Evolutionary conservation across 306 rosid genomes (phyloP).

Genomic region (Cicer judaicum): DNA sequence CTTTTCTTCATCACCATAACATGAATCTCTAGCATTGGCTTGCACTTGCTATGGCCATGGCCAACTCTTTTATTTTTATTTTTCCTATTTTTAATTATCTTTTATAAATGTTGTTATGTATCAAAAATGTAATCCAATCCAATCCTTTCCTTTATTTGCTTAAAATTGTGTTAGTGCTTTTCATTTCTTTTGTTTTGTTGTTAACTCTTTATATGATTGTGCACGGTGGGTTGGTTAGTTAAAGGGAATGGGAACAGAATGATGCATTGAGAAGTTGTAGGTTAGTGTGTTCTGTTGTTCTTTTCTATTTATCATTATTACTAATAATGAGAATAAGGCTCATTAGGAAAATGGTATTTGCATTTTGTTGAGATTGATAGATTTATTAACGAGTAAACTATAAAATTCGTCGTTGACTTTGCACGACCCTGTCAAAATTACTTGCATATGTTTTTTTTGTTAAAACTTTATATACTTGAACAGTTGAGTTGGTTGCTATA

Average conservation of each 20-base stretch:
- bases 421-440: too few relatives aligned
- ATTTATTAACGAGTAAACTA: background rate
- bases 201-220: constrained; percentile 12
- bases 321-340: background rate
- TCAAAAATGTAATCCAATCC: constrained; percentile 22
- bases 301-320: background rate
- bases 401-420: too few relatives aligned
- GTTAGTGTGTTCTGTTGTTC: background rate
- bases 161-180: background rate
- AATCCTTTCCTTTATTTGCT: constrained; percentile 5
- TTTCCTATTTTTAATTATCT: background rate
- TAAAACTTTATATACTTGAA: too few relatives aligned
- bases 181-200: constrained; percentile 6
- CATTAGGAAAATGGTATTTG: background rate
- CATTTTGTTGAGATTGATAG: background rate
- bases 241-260: background rate
- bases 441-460: too few relatives aligned
- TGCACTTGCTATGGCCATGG: background rate
- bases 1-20: background rate
- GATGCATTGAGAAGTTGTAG: background rate
- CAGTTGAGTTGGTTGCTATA: too few relatives aligned
- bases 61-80: background rate
- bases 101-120: constrained; percentile 1
- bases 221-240: background rate
- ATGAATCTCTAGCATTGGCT: background rate